Conservation (phyloP, 345 rosid genomes). For the Cardamine occulta region DNA sequence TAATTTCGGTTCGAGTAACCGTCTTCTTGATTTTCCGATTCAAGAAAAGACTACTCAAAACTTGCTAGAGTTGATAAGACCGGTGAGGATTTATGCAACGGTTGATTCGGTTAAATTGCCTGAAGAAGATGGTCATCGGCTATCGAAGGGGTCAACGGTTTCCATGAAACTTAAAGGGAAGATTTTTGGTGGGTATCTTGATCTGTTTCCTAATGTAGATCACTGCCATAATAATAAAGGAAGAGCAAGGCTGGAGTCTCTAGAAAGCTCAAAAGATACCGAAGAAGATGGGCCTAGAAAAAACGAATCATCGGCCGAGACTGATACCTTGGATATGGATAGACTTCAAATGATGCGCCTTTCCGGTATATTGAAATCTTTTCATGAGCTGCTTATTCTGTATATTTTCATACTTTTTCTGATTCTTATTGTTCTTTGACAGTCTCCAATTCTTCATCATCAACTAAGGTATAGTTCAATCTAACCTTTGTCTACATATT, state of each 20-base stretch:
- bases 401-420: conserved; percentile 25
- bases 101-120: conserved; percentile 53
- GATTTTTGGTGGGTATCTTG: conserved; percentile 49
- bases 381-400: conserved; percentile 4
- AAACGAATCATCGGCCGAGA: conserved; percentile 71
- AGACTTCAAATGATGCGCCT: conserved; percentile 43
- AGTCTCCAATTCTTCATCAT: conserved; percentile 56
- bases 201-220: conserved; percentile 51
- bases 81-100: conserved; percentile 54
- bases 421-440: conserved; percentile 39
- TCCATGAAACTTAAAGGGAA: conserved; percentile 54
- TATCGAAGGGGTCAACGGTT: conserved; percentile 47
- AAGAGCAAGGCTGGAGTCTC: conserved; percentile 57
- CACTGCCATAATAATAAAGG: conserved; percentile 45
- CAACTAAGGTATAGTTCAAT: conserved; percentile 57
- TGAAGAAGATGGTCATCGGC: conserved; percentile 48
- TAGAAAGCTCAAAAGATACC: conserved; percentile 61
- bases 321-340: conserved; percentile 76
- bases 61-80: conserved; percentile 39
- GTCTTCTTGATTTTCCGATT: conserved; percentile 44
- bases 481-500: not conserved
- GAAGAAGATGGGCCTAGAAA: conserved; percentile 46
- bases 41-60: conserved; percentile 51
- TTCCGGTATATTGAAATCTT: conserved; percentile 50
- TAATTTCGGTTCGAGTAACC: conserved; percentile 25